Evolutionary conservation across 129 eudicot genomes (phyloP).

Genomic region (Flaveria ramosissima): DNA sequence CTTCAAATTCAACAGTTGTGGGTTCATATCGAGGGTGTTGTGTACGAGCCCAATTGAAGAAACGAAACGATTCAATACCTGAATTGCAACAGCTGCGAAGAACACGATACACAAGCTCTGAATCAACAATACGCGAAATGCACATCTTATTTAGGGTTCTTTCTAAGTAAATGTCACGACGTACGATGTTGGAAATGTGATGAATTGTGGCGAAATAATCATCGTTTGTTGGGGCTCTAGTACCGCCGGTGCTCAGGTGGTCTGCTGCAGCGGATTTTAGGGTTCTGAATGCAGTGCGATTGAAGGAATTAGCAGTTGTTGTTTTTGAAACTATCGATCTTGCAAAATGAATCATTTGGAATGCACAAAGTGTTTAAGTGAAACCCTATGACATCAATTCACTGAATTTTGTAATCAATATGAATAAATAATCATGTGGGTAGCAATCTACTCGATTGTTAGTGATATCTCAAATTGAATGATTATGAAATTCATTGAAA

Average conservation of each 20-base stretch:
- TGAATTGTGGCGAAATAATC: constrained; percentile 90
- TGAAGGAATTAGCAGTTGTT: neutral
- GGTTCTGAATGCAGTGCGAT: constrained; percentile 29
- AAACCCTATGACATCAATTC: constrained; percentile 14
- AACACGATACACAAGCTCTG: constrained; percentile 88
- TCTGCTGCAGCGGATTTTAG: constrained; percentile 32
- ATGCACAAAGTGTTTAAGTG: neutral
- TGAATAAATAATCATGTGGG: neutral
- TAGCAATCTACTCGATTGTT: too few species aligned
- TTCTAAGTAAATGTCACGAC: constrained; percentile 84
- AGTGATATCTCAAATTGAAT: too few species aligned
- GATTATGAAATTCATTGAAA: too few species aligned
- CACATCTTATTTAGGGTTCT: constrained; percentile 83
- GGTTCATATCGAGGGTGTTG: constrained; percentile 81
- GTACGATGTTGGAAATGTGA: constrained; percentile 89
- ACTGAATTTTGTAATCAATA: neutral
- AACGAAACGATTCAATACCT: constrained; percentile 78
- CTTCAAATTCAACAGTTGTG: constrained; percentile 80
- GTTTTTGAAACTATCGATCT: constrained; percentile 31
- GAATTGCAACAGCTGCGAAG: constrained; percentile 64
- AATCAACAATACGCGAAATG: constrained; percentile 58
- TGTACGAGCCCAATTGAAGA: constrained; percentile 86
- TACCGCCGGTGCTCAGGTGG: constrained; percentile 11
- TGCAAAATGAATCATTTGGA: constrained; percentile 34
- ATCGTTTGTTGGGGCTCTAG: constrained; percentile 52